Evolutionary conservation across 2,329 filamentous ascomycete species (phyloP).

Genomic region (Hyphodiscus sp.): DNA sequence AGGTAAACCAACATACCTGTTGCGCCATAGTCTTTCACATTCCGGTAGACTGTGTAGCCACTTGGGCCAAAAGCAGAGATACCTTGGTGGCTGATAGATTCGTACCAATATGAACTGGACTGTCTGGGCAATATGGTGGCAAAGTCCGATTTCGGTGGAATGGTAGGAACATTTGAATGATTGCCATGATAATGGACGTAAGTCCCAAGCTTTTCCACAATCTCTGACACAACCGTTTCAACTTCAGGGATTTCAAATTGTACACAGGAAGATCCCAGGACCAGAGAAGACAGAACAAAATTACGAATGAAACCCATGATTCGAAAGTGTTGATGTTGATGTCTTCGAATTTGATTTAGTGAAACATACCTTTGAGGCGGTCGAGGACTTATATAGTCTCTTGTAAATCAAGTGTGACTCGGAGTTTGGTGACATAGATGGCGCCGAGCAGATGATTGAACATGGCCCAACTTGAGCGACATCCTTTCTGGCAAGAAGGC

Average conservation of each 20-base stretch:
- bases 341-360: neutral
- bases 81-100: conserved; percentile 16
- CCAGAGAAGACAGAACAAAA: neutral
- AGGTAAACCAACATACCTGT: conserved; percentile 12
- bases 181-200: neutral
- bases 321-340: neutral
- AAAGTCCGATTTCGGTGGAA: neutral
- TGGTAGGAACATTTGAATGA: neutral
- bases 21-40: conserved; percentile 21
- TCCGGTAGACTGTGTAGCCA: conserved; percentile 10
- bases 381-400: neutral
- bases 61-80: conserved; percentile 11
- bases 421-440: neutral
- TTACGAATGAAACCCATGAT: neutral
- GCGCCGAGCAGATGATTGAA: neutral
- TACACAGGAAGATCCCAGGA: neutral
- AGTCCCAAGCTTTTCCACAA: neutral
- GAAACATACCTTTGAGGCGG: neutral
- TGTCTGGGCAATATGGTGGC: neutral
- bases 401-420: neutral
- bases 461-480: neutral
- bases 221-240: neutral
- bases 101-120: conserved; percentile 14
- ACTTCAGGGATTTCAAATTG: neutral
- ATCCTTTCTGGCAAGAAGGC: neutral